Evolutionary conservation across 2,329 filamentous ascomycete species (phyloP), one percentile per base, ranked within the genome.

Genomic region (Pseudopithomyces chartarum): DNA sequence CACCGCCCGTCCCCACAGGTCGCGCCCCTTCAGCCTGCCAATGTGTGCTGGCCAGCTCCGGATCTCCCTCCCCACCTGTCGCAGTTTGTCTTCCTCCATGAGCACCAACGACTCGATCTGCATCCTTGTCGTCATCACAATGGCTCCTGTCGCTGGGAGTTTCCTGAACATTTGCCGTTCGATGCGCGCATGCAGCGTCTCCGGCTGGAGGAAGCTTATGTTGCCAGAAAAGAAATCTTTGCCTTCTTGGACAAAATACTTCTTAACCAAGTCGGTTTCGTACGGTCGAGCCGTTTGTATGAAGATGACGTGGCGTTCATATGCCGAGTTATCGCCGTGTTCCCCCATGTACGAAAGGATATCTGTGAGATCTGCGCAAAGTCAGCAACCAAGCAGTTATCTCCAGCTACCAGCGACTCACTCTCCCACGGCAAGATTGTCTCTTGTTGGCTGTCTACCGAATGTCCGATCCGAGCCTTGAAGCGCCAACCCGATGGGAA

Each of bases 401-500:
- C 80, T 78, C 78, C 76, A 64, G 79, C 76, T 73, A 75, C 36
- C 69, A 69, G 8, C 15, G 79, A 71, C 58, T 79, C 79, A 65
- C 80, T 74, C 39, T 82, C 76, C 82, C 82, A 84, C 12, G 79
- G 65, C 1, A 80, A 78, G 2, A 84, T 79, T 1, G 79, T 77
- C 3, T 68, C 70, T 54, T 83, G 80, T 51, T 84, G 73, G 40
- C 75, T 73, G 17, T 78, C 76, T 56, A 84, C 77, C 1, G 78
- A 79, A 63, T 75, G 80, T 22, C 81, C 82, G 43, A 84, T 81
- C 23, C 81, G 76, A 43, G 79, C 73, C 38, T 78, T 67, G 12
- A 84, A 74, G 20, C 77, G 78, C 81, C 81, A 84, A 7, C 82
- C 82, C 0, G 81, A 79, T 1, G 82, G 82, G 59, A 84, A 84